Conservation (phyloP, 768 basidiomycete genomes). For the Grammothele lineata region DNA sequence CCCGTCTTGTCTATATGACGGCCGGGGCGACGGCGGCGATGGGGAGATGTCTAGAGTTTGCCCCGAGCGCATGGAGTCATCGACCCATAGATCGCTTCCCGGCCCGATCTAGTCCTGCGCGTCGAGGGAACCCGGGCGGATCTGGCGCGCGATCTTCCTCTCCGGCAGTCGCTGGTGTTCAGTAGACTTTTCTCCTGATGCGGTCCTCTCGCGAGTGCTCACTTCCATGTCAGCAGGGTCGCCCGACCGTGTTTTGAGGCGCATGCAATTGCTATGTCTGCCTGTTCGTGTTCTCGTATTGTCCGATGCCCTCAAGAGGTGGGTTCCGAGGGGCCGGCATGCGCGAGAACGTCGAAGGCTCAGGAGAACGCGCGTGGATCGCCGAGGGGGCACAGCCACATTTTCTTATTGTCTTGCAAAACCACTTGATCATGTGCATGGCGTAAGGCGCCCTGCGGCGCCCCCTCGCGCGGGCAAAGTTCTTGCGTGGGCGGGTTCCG, state of each 20-base stretch:
- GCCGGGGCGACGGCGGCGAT: background rate
- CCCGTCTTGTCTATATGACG: background rate
- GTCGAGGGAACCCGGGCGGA: background rate
- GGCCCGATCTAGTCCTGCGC: background rate
- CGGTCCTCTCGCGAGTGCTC: no score
- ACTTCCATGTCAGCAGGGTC: no score
- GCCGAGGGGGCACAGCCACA: no score
- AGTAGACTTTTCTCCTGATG: background rate
- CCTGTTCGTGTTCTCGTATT: no score
- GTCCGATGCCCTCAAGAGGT: no score
- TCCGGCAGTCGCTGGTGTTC: background rate
- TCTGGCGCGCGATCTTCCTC: background rate
- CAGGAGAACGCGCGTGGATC: background rate
- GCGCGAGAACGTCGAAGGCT: background rate
- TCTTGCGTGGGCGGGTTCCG: no score
- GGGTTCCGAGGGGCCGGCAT: no score
- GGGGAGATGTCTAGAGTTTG: background rate
- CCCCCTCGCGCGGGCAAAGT: no score
- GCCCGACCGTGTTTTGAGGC: background rate
- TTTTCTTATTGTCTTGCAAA: no score
- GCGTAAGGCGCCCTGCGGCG: no score
- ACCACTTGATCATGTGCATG: no score
- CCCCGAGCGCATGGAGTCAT: background rate
- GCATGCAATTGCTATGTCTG: no score
- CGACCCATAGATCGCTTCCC: background rate